Percentiles rank a stretch among this genome's conserved stretches.
These are phyloP conservation scores for Zymoseptoria ardabiliae DNA, from an alignment of 2,329 filamentous ascomycete species.

Conservation along the genomic window DNA sequence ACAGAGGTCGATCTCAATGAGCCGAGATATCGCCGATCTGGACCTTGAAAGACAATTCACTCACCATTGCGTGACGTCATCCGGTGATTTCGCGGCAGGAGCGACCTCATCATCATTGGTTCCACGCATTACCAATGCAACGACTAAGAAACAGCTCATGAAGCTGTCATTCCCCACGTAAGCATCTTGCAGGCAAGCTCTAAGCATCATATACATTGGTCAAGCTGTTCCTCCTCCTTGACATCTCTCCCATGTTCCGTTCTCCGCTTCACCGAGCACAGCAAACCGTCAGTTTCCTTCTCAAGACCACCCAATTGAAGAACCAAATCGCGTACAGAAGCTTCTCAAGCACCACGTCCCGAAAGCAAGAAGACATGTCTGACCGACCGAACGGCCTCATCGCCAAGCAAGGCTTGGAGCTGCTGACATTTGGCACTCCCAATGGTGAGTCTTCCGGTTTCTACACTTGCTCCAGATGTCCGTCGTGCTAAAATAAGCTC, in stretches of 20 bases:
- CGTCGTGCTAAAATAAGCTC: not conserved
- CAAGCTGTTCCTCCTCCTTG: conserved; percentile 12
- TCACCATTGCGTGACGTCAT: too few relatives aligned
- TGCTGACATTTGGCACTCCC: conserved; percentile 49
- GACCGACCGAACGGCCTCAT: conserved; percentile 49
- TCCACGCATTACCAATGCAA: not conserved
- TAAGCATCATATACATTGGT: conserved; percentile 11
- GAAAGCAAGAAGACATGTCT: conserved; percentile 18
- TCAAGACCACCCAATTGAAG: conserved; percentile 12
- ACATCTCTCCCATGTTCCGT: conserved; percentile 20
- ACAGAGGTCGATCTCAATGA: too few relatives aligned
- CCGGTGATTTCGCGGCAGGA: too few relatives aligned
- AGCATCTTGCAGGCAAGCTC: not conserved
- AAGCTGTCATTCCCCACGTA: not conserved
- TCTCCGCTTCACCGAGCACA: conserved; percentile 21
- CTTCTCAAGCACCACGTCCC: conserved; percentile 7
- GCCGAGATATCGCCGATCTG: too few relatives aligned
- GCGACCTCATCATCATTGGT: not conserved
- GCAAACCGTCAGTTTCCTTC: conserved; percentile 20
- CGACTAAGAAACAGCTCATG: not conserved
- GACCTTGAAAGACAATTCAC: too few relatives aligned
- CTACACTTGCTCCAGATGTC: not conserved
- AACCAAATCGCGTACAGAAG: conserved; percentile 4
- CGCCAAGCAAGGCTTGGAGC: conserved; percentile 57
- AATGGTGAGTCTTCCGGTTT: conserved; percentile 27